A percentile compares a stretch with the other conserved stretches of the same genome.
phyloP scores from a whole-genome alignment of 208 protist genomes.

The Sergeia podlipaevii region DNA sequence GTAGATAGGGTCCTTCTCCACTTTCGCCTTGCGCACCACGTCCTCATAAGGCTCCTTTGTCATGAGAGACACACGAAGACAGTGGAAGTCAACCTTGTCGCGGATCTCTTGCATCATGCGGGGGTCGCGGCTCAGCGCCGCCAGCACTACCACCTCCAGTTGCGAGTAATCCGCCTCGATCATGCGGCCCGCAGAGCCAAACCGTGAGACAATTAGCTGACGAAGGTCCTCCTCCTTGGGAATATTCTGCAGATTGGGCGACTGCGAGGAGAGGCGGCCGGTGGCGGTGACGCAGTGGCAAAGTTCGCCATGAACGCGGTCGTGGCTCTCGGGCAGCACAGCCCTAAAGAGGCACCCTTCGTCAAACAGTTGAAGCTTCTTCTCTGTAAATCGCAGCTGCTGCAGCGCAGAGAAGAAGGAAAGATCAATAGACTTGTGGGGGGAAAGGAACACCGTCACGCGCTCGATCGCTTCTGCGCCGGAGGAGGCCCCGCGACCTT shows the following conservation, averaged over 20 bases:
- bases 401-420: conserved; percentile 88
- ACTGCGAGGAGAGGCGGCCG: conserved; percentile 84
- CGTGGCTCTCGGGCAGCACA: conserved; percentile 77
- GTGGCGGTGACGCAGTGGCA: conserved; percentile 88
- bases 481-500: conserved; percentile 61
- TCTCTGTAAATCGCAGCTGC: conserved; percentile 88
- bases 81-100: conserved; percentile 90
- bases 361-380: conserved; percentile 90
- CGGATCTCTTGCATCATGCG: conserved; percentile 86
- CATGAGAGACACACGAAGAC: conserved; percentile 84
- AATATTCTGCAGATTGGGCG: conserved; percentile 90
- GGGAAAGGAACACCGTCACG: conserved; percentile 76
- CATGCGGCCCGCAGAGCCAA: conserved; percentile 77
- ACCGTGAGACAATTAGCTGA: conserved; percentile 77
- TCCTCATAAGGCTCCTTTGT: conserved; percentile 89
- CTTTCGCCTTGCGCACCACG: conserved; percentile 79
- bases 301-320: conserved; percentile 85
- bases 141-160: conserved; percentile 88
- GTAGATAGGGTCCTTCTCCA: conserved; percentile 80
- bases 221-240: conserved; percentile 83
- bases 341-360: conserved; percentile 86
- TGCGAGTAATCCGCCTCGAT: conserved; percentile 91
- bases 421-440: conserved; percentile 78
- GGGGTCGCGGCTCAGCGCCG: conserved; percentile 80
- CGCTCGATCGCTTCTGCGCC: conserved; percentile 87